Base-by-base conservation (phyloP, 345 rosid species). In the Acer campestre region DNA sequence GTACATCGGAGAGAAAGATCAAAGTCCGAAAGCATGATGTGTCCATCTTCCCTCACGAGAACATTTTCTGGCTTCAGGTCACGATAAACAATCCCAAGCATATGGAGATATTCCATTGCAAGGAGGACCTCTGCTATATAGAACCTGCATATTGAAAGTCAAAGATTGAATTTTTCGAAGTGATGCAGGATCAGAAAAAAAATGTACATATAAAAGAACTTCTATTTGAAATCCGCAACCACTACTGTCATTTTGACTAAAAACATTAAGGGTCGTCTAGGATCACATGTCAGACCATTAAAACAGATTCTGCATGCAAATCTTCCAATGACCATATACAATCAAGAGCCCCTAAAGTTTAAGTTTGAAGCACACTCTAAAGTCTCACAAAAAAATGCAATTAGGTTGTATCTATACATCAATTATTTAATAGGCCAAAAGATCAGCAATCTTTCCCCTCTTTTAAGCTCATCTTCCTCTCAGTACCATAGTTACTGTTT, bases 41-140 rank as follows among this genome's bases (percentile, higher is more conserved):
- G 98, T 46, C 93, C 97, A 79, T 93, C 98, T 25, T 91, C 98
- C 87, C 98, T 89, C 74, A 88, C 97, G 73, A 93, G 93, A 78
- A 93, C 94, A 81, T 93, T 93, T 86, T 90, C 98, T 0, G 97
- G 98, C 84, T 92, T 92, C 53, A 93, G 87, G 75, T 93, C 98
- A 65, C 98, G 93, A 79, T 93, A 93, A 3, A 93, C 85, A 74
- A 93, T 89, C 49, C 98, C 98, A 0, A 93, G 92, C 98, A 93
- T 93, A 80, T 93, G 98, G 58, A 93, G 92, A 78, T 93, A 93
- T 48, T 93, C 98, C 81, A 93, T 65, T 77, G 98, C 91, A 67
- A 93, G 96, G 49, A 93, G 94, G 64, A 93, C 83, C 82, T 93
- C 97, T 1, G 96, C 98, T 4, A 90, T 86, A 75, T 93, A 93